Evolutionary conservation across 2,329 filamentous ascomycete genomes (phyloP), one percentile per base, ranked within the genome.

Genomic region (Seiridium unicorne): DNA sequence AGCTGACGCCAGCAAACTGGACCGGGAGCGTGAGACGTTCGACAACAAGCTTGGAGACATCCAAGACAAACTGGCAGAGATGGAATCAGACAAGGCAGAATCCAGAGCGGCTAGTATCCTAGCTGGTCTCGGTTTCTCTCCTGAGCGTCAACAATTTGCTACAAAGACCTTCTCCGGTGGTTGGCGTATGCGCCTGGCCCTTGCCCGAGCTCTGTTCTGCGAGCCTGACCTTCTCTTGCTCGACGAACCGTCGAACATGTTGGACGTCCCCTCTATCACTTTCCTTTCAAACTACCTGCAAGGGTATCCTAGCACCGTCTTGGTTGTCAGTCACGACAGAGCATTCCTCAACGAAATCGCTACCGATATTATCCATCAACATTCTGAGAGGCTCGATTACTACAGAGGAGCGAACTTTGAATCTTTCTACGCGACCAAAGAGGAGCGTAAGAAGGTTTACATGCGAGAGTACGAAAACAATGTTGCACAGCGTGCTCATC

Each of bases 201-300:
- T 99, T 63, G 95, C 95, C 10, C 84, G 95, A 84, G 95, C 95
- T 11, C 85, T 99, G 42, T 99, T 99, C 82, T 99, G 95, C 79
- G 95, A 99, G 75, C 95, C 95, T 48, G 95, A 99, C 77, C 82
- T 99, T 57, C 80, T 99, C 61, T 84, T 99, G 74, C 92, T 99
- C 68, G 95, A 99, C 81, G 95, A 99, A 87, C 95, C 95, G 79
- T 98, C 94, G 59, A 98, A 98, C 88, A 98, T 98, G 94, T 93
- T 99, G 92, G 95, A 98, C 78, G 95, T 99, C 60, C 95, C 95
- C n/a, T 98, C 95, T 32, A 98, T 99, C 72, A 96, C 95, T 60
- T 99, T 98, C 86, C 85, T 99, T 74, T 91, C 94, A 53, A 94
- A 93, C 71, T 99, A 99, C 73, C 89, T 99, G 7, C 93, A 97